These are phyloP conservation scores for Gossypium schwendimanii DNA, from an alignment of 441 rosid genomes.

Conservation along the genomic window DNA sequence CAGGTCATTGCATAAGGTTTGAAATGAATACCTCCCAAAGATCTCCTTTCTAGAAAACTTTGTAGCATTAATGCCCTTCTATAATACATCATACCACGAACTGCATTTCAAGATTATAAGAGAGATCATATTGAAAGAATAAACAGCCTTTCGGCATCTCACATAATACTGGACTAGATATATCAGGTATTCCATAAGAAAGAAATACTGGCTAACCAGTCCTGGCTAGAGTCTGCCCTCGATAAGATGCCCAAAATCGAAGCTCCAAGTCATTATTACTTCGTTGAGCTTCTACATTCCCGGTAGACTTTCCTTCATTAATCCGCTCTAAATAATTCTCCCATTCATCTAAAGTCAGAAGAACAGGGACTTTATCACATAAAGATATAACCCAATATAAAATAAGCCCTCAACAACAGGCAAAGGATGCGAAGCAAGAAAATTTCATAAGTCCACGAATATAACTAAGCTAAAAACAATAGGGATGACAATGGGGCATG, in stretches of 20 bases:
- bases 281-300: conserved; percentile 67
- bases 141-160: conserved; percentile 9
- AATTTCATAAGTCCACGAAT: background rate
- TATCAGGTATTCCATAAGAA: background rate
- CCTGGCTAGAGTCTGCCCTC: conserved; percentile 94
- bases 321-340: conserved; percentile 91
- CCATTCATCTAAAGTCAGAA: conserved; percentile 75
- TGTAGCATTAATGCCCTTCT: conserved; percentile 96
- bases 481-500: background rate
- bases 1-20: conserved; percentile 6
- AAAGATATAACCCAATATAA: background rate
- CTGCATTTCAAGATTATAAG: conserved; percentile 38
- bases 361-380: conserved; percentile 3
- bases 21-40: conserved; percentile 56
- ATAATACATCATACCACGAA: conserved; percentile 99
- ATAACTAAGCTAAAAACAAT: background rate
- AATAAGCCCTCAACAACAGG: background rate
- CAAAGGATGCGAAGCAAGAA: conserved; percentile 7
- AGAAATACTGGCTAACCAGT: conserved; percentile 50
- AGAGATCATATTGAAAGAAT: background rate
- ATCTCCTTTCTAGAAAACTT: conserved; percentile 76
- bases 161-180: conserved; percentile 11
- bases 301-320: conserved; percentile 62
- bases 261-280: conserved; percentile 82
- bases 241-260: conserved; percentile 95